phyloP scores from a whole-genome alignment of 768 basidiomycete genomes.

The Kwoniella bestiolae region DNA sequence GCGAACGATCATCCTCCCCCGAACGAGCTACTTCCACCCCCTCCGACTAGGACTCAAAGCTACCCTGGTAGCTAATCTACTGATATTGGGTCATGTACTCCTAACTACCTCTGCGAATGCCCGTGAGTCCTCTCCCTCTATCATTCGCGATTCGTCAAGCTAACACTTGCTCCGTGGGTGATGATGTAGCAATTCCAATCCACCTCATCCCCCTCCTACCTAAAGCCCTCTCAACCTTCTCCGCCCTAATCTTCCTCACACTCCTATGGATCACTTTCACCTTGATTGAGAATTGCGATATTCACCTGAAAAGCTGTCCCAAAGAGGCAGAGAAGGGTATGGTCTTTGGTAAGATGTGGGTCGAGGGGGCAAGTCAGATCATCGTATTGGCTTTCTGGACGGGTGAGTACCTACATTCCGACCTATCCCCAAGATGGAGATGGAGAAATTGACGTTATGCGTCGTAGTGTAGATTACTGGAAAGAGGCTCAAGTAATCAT shows the following conservation, averaged over 20 bases:
- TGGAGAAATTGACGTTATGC: background rate
- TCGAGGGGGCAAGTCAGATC: slow-evolving; percentile 9
- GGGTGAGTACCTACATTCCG: slow-evolving; percentile 23
- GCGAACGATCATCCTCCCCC: background rate
- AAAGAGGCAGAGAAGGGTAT: slow-evolving; percentile 13
- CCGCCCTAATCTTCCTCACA: slow-evolving; percentile 33
- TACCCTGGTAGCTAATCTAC: slow-evolving; percentile 15
- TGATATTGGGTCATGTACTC: slow-evolving; percentile 34
- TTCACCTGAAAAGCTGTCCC: background rate
- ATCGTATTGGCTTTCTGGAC: slow-evolving; percentile 22
- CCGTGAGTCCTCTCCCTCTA: slow-evolving; percentile 30
- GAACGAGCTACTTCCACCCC: slow-evolving; percentile 11
- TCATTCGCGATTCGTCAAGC: too few species aligned
- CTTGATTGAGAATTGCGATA: slow-evolving; percentile 35
- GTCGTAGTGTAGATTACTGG: background rate
- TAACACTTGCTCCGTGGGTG: too few species aligned
- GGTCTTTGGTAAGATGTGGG: slow-evolving; percentile 20
- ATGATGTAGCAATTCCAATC: slow-evolving; percentile 11
- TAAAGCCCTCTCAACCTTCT: slow-evolving; percentile 21
- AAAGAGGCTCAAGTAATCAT: slow-evolving; percentile 11
- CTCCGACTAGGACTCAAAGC: slow-evolving; percentile 13
- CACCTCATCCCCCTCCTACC: background rate
- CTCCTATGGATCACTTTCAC: slow-evolving; percentile 39
- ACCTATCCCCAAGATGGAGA: too few species aligned
- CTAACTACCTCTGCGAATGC: slow-evolving; percentile 23